Conservation (phyloP, 78 protist genomes). For the Chrysochromulina parva region DNA sequence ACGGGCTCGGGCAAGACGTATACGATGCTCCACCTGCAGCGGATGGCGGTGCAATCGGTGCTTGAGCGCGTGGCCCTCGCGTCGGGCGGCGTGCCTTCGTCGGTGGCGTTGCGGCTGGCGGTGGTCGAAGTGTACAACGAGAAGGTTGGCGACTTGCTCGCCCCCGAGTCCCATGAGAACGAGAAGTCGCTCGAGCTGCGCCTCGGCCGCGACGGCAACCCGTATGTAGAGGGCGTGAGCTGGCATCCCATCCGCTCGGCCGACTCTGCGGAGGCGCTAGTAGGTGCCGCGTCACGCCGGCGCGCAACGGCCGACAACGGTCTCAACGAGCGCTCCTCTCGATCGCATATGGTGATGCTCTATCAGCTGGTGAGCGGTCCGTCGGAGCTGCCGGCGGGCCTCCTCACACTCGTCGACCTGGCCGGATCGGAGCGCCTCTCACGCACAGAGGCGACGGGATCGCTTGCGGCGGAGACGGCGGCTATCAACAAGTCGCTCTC, state of each 20-base stretch:
- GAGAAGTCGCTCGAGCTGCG: conserved; percentile 25
- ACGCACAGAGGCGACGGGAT: conserved; percentile 34
- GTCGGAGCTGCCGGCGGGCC: neutral
- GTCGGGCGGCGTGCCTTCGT: neutral
- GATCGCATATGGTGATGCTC: conserved; percentile 76
- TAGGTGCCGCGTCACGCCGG: too few relatives aligned
- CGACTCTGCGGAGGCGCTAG: too few relatives aligned
- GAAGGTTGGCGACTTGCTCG: neutral
- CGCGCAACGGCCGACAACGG: too few relatives aligned
- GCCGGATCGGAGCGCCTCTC: conserved; percentile 59
- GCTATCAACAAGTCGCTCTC: conserved; percentile 51
- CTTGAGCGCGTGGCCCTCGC: neutral
- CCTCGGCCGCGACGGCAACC: conserved; percentile 36
- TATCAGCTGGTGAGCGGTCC: neutral
- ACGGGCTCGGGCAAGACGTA: conserved; percentile 56
- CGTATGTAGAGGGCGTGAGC: neutral
- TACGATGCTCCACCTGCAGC: conserved; percentile 45
- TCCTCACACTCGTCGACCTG: conserved; percentile 48
- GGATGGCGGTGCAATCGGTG: conserved; percentile 5
- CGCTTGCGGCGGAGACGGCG: conserved; percentile 41
- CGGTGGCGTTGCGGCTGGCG: neutral
- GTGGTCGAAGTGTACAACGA: neutral
- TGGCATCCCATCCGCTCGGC: too few relatives aligned
- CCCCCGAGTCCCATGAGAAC: neutral
- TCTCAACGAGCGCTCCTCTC: conserved; percentile 59